Evolutionary conservation across 768 basidiomycete species (phyloP), one percentile per base, ranked within the genome.

Genomic region (Mycena latifolia): DNA sequence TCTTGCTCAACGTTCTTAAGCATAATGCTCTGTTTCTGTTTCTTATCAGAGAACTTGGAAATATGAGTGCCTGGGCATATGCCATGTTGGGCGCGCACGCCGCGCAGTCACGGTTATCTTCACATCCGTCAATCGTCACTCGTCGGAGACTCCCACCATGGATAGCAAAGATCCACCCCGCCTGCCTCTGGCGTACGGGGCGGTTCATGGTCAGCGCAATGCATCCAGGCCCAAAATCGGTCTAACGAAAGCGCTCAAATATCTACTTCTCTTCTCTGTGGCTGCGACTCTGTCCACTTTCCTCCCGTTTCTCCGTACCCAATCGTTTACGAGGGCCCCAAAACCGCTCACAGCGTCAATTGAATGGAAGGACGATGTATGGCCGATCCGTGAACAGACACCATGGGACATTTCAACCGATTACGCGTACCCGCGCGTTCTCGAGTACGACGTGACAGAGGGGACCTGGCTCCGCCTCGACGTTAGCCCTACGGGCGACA

Each of bases 361-460:
- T 14, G 78, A 82, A 71, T 85, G 82, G 82, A 61, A 80, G 63
- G 84, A 85, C 71, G 28, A 66, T 20, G 72, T 88, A 28, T 93
- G 86, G 81, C 91, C 91, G 24, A 75, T 90, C 27, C 89, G 89
- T 35, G 77, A 80, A 29, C 86, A 82, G 61, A 84, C 82, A 2
- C 81, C 82, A 41, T 93, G 90, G 90, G 91, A 92, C 72, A 92
- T 92, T 65, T 92, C 91, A 24, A 91, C 90, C 24, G 88, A 92
- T 78, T 92, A 86, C 69, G 82, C 86, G n/a, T 86, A 87, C 76
- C 88, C 90, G 1, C 87, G 91, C n/a, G 77, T 76, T 22, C 78
- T 92, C 33, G 83, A 86, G 60, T 93, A 89, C 73, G 87, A 91
- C 61, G 91, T 92, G 17, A 79, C 83, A 45, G 89, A 92, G 72